Base-by-base conservation (phyloP, 768 basidiomycete genomes). In the Trametes cubensis region DNA sequence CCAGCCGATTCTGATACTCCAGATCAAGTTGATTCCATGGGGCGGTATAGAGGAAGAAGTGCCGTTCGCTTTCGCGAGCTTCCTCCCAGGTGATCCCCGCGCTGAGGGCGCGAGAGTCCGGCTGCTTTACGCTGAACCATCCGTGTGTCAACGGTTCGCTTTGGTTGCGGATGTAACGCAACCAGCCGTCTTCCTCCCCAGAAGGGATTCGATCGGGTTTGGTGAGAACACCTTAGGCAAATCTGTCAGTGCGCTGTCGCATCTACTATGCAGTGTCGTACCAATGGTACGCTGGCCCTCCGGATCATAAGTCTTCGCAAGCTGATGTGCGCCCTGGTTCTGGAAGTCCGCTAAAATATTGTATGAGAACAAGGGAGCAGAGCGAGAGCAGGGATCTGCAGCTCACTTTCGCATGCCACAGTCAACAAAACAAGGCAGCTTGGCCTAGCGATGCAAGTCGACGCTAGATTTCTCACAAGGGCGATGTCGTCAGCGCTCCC, bases 241-340 rank as follows among this genome's bases (percentile, higher is more conserved):
- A 4, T 26, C 23, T 21, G 47, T 4, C 15, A n/a, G 20, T 6
- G 15, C 2, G 6, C 38, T 11, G n/a, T 18, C 3, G 20, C 1
- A 13, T 21, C 13, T 11, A 42, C 18, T 30, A 15, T 25, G 30
- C 10, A 67, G 34, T 10, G 11, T 11, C 80, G 15, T 62, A 89
- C 90, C 89, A 17, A 92, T 86, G 0, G 89, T 92, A 4, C 89
- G 79, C 52, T 79, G 80, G 0, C 90, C 89, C 0, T 82, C 74
- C 0, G 85, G 83, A 62, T 92, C 89, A 50, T 81, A 74, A 15
- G 74, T 52, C 66, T 85, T 86, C 0, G 88, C 84, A 0, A 92
- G 74, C n/a, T 81, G 76, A 60, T 87, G 85, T 0, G 90, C 90
- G 0, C 86, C 87, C 70, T 92, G 90, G 45, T 90, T 93, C 66